These are phyloP conservation scores for Phytophthora vignae DNA, from an alignment of 352 stramenopile genomes.

Conservation along the genomic window DNA sequence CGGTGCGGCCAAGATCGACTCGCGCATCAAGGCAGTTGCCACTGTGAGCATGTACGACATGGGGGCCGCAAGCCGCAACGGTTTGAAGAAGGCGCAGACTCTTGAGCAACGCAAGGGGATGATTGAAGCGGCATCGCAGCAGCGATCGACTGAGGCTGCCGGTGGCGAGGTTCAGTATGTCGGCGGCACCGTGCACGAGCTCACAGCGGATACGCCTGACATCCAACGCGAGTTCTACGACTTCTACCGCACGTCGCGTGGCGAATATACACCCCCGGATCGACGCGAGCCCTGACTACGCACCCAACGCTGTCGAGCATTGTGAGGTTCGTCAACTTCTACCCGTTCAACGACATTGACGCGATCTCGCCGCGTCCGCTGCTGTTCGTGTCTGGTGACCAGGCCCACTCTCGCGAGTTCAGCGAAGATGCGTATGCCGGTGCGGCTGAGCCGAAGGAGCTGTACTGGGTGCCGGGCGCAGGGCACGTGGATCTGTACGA, in stretches of 20 bases:
- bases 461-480: conserved; percentile 21
- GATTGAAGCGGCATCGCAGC: background rate
- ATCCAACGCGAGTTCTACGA: conserved; percentile 26
- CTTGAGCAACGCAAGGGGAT: conserved; percentile 10
- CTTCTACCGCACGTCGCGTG: conserved; percentile 23
- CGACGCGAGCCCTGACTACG: conserved; percentile 7
- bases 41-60: conserved; percentile 27
- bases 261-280: conserved; percentile 21
- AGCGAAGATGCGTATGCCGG: conserved; percentile 20
- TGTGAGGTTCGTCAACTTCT: conserved; percentile 27
- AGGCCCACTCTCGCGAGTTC: conserved; percentile 20
- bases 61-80: conserved; percentile 5
- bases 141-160: conserved; percentile 12
- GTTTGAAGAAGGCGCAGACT: conserved; percentile 9
- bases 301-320: conserved; percentile 5
- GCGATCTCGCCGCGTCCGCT: conserved; percentile 24
- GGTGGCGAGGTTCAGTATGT: conserved; percentile 12
- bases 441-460: conserved; percentile 24
- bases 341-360: conserved; percentile 31
- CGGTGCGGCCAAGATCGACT: conserved; percentile 30
- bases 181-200: conserved; percentile 11
- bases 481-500: conserved; percentile 26
- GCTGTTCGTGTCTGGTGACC: conserved; percentile 18
- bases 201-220: conserved; percentile 1
- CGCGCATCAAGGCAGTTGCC: conserved; percentile 19